phyloP scores from a whole-genome alignment of 2,329 filamentous ascomycete species.

The Venturia oleaginea region DNA sequence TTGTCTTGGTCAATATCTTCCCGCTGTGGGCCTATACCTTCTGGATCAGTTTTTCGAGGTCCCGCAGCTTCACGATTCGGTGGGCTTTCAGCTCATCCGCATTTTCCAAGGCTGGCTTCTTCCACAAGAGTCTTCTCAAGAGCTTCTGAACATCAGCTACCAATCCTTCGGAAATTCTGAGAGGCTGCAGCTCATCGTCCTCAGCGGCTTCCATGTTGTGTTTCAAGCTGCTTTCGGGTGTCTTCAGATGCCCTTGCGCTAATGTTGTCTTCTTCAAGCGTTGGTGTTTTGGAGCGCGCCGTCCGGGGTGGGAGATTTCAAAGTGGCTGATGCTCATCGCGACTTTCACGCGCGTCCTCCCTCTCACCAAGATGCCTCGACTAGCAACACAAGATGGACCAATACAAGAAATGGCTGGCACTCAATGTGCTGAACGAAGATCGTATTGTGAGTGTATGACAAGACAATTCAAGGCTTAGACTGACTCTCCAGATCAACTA shows the following conservation, averaged over 20 bases:
- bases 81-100: constrained; percentile 20
- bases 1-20: background rate
- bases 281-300: background rate
- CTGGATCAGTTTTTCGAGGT: constrained; percentile 32
- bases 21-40: background rate
- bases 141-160: constrained; percentile 21
- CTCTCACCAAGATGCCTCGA: background rate
- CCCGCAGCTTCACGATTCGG: constrained; percentile 28
- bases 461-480: background rate
- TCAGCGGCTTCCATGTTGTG: constrained; percentile 29
- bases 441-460: constrained; percentile 46
- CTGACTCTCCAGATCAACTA: constrained; percentile 65
- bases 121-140: constrained; percentile 7
- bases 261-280: background rate
- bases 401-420: constrained; percentile 63
- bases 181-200: constrained; percentile 38
- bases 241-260: background rate
- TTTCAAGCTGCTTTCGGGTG: background rate
- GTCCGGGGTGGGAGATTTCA: background rate
- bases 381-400: constrained; percentile 34
- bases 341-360: constrained; percentile 3
- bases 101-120: background rate
- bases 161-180: constrained; percentile 30
- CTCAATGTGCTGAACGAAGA: constrained; percentile 68
- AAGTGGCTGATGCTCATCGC: constrained; percentile 4